phyloP scores from a whole-genome alignment of 192 early-diverging fungal species.

The Radiomyces spectabilis region DNA sequence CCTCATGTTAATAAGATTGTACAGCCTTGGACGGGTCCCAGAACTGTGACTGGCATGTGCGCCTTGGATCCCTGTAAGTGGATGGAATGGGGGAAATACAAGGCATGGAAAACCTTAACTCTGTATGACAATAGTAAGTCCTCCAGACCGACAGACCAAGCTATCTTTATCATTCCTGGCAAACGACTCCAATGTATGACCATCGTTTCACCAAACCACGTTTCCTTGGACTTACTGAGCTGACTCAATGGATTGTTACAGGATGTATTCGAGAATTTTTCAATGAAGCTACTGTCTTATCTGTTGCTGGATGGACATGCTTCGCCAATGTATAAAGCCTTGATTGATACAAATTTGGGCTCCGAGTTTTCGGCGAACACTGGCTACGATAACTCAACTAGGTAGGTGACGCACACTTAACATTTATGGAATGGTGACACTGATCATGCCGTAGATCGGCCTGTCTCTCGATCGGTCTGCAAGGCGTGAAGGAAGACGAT shows the following conservation, averaged over 20 bases:
- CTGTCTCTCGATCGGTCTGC: slow-evolving; percentile 76
- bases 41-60: slow-evolving; percentile 41
- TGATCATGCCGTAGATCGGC: slow-evolving; percentile 25
- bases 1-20: slow-evolving; percentile 45
- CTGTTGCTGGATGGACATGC: slow-evolving; percentile 80
- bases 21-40: slow-evolving; percentile 38
- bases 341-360: slow-evolving; percentile 85
- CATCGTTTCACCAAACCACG: not conserved
- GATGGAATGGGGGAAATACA: not conserved
- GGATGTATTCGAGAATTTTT: slow-evolving; percentile 79
- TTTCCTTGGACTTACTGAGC: no score
- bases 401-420: no score
- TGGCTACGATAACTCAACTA: slow-evolving; percentile 74
- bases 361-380: slow-evolving; percentile 84
- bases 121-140: slow-evolving; percentile 37
- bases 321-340: slow-evolving; percentile 86
- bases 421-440: not conserved
- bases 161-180: slow-evolving; percentile 64
- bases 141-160: slow-evolving; percentile 71
- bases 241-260: slow-evolving; percentile 11
- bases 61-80: slow-evolving; percentile 61
- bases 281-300: slow-evolving; percentile 66
- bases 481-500: slow-evolving; percentile 71
- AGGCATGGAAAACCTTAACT: not conserved
- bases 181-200: slow-evolving; percentile 53